Evolutionary conservation across 495 filamentous ascomycete genomes (phyloP), one percentile per base, ranked within the genome.

Genomic region (Hypomontagnella monticulosa): DNA sequence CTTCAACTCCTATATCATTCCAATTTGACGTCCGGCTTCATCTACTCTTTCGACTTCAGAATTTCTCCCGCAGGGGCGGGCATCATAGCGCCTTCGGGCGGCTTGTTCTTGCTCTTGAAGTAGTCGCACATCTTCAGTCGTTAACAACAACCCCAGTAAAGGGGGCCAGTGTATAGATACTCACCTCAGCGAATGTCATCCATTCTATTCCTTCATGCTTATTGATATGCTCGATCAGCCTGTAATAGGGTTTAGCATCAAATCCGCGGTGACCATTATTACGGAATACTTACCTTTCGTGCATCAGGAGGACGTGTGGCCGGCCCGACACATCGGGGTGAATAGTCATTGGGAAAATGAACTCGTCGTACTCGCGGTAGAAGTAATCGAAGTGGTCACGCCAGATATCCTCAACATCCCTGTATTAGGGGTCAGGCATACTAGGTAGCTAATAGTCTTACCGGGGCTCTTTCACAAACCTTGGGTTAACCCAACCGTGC

Each of bases 191-290:
- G 71, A 92, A 87, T 4, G 87, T 90, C 67, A 90, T 83, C 88
- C 88, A 92, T 67, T 91, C 87, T 1, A 91, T 86, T 3, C 89
- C 89, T 64, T 90, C 88, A 54, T 91, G 89, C 49, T 83, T 83
- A 56, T 90, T 90, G 66, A 91, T 88, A 60, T 89, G 82, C 61
- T 91, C 88, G 60, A 92, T 91, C 15, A 78, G 76, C 67, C 81
- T 71, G 14, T 47, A 42, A 23, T 46, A 5, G 1, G 9, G 20
- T 30, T 60, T 11, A 55, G 50, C 32, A 49, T 60, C 9, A 19
- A 6, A 37, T 12, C 4, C 2, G 8, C 20, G 16, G 11, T 3
- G 16, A 10, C 4, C 16, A 19, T 11, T 16, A 6, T 16, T 14
- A 20, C 12, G n/a, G 8, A 20, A 11, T 36, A 19, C 34, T 36